Conservation (phyloP, 225 moss, liverwort and hornwort genomes). For the Pseudisothecium myosuroides region DNA sequence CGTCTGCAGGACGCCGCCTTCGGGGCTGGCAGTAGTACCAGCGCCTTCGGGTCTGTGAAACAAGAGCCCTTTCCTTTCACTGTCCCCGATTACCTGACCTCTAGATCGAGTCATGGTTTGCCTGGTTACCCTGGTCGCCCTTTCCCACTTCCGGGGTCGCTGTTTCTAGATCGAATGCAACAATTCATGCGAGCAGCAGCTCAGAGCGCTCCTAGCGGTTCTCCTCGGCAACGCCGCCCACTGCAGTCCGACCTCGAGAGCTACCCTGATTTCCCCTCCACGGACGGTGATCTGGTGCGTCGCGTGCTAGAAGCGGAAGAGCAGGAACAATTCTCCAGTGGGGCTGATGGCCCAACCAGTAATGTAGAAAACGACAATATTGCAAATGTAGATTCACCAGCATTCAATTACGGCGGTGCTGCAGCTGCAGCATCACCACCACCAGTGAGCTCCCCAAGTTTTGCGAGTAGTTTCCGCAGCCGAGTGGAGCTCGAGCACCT, state of each 20-base stretch:
- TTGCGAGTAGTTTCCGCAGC: neutral
- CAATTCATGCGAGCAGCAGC: neutral
- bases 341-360: neutral
- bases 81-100: constrained; percentile 1
- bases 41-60: neutral
- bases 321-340: neutral
- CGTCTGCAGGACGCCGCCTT: neutral
- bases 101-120: neutral
- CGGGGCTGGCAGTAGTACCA: neutral
- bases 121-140: neutral
- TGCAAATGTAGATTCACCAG: neutral
- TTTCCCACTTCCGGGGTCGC: neutral
- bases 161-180: neutral
- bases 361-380: neutral
- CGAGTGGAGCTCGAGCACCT: constrained; percentile 1
- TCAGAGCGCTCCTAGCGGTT: neutral
- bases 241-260: neutral
- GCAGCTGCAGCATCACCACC: neutral
- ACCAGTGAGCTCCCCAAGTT: neutral
- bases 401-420: neutral
- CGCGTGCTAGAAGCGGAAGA: constrained; percentile 24
- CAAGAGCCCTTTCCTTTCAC: constrained; percentile 5
- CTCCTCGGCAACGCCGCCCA: neutral
- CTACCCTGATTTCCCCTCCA: neutral
- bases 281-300: constrained; percentile 15